Evolutionary conservation across 1,139 yeast genomes (phyloP).

Genomic region (Dujonia santamariae): DNA sequence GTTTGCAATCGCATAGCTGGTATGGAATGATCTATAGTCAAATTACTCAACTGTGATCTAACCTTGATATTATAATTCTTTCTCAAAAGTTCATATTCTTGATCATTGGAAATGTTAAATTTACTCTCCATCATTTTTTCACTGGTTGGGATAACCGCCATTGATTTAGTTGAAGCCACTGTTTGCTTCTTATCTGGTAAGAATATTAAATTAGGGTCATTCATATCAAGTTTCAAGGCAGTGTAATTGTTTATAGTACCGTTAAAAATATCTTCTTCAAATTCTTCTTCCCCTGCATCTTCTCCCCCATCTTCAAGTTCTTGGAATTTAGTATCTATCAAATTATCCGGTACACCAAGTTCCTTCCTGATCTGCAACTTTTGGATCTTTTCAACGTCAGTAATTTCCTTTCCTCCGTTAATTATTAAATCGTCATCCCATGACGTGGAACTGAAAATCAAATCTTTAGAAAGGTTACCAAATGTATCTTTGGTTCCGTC

Average conservation of each 20-base stretch:
- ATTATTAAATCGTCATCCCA: constrained; percentile 77
- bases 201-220: constrained; percentile 77
- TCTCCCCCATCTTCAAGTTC: constrained; percentile 10
- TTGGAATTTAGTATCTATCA: constrained; percentile 5
- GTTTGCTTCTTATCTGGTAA: constrained; percentile 44
- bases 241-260: constrained; percentile 51
- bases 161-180: constrained; percentile 18
- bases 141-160: constrained; percentile 45
- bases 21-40: constrained; percentile 85
- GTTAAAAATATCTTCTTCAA: constrained; percentile 60
- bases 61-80: constrained; percentile 89
- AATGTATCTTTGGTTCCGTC: constrained; percentile 41
- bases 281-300: constrained; percentile 22
- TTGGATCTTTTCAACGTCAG: constrained; percentile 2
- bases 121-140: constrained; percentile 49
- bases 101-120: constrained; percentile 86
- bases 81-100: constrained; percentile 76
- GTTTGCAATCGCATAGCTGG: constrained; percentile 87
- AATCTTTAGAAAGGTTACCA: constrained; percentile 49
- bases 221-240: constrained; percentile 68
- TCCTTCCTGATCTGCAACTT: too few species aligned
- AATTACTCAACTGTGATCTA: constrained; percentile 87
- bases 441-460: constrained; percentile 72
- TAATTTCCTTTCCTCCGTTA: constrained; percentile 33
- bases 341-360: not conserved